Base-by-base conservation (phyloP, 148 eudicot species). In the Silene conica region DNA sequence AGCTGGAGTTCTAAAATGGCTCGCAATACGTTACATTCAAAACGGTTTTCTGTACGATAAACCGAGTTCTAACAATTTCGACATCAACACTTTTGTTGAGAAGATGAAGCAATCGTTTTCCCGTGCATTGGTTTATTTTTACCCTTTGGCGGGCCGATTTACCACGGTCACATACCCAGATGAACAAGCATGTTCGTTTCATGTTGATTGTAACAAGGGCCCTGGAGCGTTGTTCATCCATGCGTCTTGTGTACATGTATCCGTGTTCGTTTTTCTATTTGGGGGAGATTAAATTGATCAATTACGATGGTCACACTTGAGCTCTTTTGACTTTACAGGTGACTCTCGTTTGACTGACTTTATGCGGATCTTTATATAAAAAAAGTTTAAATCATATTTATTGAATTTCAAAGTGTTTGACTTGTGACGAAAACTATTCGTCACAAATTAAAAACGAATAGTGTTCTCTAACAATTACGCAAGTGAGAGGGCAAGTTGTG, bases 151-250 rank as follows among this genome's bases (percentile, higher is more conserved):
- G 1, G 79, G 79, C 15, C 79, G 72, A 0, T 48, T 76, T 1
- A 60, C 18, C 10, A 75, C 78, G 0, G 0, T 15, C 0, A 41
- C 12, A 0, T 45, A 56, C 25, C 19, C 56, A 18, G 50, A 69
- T n/a, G 73, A 69, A 12, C 73, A 69, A 12, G 3, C 14, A n/a
- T 43, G 25, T 15, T 69, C 23, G 60, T 8, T 76, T 48, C 69
- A 41, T 10, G 21, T 76, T 8, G 52, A 76, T 12, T 69, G 67
- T 18, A n/a, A 18, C 28, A 76, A 76, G 60, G 79, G 79, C 5
- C 20, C 59, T 16, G 73, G 79, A 4, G 79, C 59, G 0, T 12
- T 48, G 12, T 45, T 76, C 19, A 64, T 64, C 48, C 48, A 64
- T 16, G 68, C 68, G 4, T 34, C 41, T 6, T 16, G 38, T 20